Evolutionary conservation across 2,329 filamentous ascomycete species (phyloP).

Genomic region (Amylocarpus encephaloides): DNA sequence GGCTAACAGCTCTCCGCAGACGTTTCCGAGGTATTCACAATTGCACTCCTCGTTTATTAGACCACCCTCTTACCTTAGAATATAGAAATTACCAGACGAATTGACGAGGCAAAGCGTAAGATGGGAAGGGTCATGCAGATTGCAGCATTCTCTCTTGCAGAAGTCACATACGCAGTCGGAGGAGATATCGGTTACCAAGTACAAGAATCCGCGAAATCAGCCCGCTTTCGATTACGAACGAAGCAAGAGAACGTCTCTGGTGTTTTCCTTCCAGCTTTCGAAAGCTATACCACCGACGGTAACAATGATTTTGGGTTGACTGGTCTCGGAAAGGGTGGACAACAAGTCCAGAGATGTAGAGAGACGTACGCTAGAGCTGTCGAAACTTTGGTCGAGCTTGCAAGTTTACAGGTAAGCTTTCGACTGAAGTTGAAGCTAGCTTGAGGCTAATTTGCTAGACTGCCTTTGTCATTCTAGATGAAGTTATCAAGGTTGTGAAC

Average conservation of each 20-base stretch:
- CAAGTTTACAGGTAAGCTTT: conserved; percentile 67
- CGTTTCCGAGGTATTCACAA: conserved; percentile 72
- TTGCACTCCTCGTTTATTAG: background rate
- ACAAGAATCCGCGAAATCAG: conserved; percentile 89
- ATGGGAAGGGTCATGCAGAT: conserved; percentile 99
- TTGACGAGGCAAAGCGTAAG: conserved; percentile 98
- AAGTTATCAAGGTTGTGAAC: conserved; percentile 99
- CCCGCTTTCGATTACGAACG: conserved; percentile 85
- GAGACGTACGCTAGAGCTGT: conserved; percentile 96
- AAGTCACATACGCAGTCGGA: conserved; percentile 95
- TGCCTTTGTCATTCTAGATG: conserved; percentile 94
- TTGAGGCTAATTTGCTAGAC: conserved; percentile 47
- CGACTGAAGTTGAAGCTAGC: background rate
- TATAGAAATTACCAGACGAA: conserved; percentile 89
- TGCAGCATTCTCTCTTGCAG: conserved; percentile 91
- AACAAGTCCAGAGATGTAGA: conserved; percentile 89
- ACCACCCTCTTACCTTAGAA: background rate
- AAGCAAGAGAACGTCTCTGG: conserved; percentile 99
- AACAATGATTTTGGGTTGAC: conserved; percentile 96
- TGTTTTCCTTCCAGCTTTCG: conserved; percentile 88
- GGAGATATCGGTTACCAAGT: conserved; percentile 96
- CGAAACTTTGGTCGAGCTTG: conserved; percentile 90
- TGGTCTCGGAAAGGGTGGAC: conserved; percentile 90
- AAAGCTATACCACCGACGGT: conserved; percentile 81
- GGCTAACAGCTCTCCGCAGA: conserved; percentile 41